Percentiles rank a stretch among this genome's conserved stretches.
Evolutionary conservation across 140 eudicot species (phyloP).

Genomic region (Anethum foeniculum): DNA sequence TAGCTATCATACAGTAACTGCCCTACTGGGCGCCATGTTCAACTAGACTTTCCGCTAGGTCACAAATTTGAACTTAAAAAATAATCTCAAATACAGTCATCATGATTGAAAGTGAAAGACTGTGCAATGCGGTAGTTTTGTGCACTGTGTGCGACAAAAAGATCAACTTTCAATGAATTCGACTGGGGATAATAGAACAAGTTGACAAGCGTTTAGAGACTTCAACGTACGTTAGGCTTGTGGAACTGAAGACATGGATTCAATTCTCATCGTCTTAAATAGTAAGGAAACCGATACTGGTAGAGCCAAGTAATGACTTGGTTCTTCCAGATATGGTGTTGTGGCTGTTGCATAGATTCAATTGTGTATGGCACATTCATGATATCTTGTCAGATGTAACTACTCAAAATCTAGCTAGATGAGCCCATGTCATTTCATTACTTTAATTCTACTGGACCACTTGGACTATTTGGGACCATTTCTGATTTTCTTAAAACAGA

Average conservation of each 20-base stretch:
- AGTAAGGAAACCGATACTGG: not conserved
- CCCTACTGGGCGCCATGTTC: not conserved
- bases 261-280: not conserved
- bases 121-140: not conserved
- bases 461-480: slow-evolving; percentile 9
- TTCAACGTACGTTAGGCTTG: not conserved
- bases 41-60: not conserved
- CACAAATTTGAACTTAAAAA: not conserved
- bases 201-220: not conserved
- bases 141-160: not conserved
- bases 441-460: slow-evolving; percentile 9
- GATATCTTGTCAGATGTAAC: slow-evolving; percentile 7
- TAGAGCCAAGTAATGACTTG: not conserved
- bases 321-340: slow-evolving; percentile 2
- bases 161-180: not conserved
- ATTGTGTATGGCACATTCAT: not conserved
- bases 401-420: slow-evolving; percentile 10
- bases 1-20: not conserved
- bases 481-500: not conserved
- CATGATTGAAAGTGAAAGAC: not conserved
- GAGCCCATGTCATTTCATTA: not conserved
- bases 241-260: not conserved
- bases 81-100: not conserved
- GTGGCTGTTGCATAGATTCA: not conserved
- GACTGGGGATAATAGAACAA: not conserved